Evolutionary conservation across 352 stramenopile genomes (phyloP).

Genomic region (Achlya hypogyna): DNA sequence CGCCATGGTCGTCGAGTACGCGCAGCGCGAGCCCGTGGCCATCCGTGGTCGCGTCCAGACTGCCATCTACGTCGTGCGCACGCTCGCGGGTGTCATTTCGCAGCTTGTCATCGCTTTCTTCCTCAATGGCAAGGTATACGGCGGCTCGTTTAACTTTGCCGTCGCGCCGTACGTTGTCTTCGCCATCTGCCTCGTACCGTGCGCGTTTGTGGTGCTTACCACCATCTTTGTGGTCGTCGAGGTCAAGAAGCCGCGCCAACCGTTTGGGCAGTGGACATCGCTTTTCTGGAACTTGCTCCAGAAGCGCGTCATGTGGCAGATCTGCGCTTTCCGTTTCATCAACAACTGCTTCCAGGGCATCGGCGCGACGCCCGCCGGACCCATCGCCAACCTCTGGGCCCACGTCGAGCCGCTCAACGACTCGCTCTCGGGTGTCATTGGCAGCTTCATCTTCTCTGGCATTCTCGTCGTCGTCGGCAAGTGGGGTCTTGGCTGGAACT

Average conservation of each 20-base stretch:
- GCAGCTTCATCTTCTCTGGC: conserved; percentile 41
- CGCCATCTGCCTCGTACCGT: background rate
- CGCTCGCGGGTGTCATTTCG: background rate
- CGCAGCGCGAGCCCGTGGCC: conserved; percentile 16
- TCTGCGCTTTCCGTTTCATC: conserved; percentile 56
- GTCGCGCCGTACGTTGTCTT: conserved; percentile 1
- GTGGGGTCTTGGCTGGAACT: conserved; percentile 49
- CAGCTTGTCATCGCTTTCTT: background rate
- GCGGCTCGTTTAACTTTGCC: background rate
- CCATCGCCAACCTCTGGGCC: conserved; percentile 48
- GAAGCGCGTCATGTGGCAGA: conserved; percentile 58
- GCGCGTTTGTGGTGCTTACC: background rate
- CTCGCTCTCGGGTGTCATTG: conserved; percentile 44
- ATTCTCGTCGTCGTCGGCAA: conserved; percentile 47
- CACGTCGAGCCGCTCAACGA: conserved; percentile 45
- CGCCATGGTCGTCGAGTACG: conserved; percentile 20
- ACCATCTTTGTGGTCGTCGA: conserved; percentile 33
- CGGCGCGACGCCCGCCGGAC: conserved; percentile 40
- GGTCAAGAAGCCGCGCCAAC: conserved; percentile 19
- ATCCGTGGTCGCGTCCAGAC: conserved; percentile 19
- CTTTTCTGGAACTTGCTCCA: conserved; percentile 31
- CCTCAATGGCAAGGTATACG: background rate
- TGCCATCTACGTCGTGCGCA: conserved; percentile 18
- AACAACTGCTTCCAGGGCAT: conserved; percentile 56
- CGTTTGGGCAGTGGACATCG: background rate